These are phyloP conservation scores for Cryptosporidium sp. DNA, from an alignment of 169 alveolate genomes.

Conservation along the genomic window DNA sequence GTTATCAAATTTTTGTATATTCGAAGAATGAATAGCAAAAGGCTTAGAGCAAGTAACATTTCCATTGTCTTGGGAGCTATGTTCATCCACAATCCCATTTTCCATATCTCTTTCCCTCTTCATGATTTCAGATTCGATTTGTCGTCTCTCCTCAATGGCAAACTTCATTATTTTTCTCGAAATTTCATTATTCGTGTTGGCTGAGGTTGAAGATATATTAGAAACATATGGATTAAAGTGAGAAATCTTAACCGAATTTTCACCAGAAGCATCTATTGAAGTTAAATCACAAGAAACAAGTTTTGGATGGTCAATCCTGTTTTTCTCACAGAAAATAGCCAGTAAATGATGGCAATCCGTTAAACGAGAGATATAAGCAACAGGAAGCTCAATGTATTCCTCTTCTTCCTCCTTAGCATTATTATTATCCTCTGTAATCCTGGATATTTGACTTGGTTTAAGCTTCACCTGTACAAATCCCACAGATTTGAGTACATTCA, in stretches of 20 bases:
- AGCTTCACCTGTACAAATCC: slow-evolving; percentile 21
- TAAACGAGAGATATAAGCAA: slow-evolving; percentile 58
- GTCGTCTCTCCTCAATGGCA: slow-evolving; percentile 51
- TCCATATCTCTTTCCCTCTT: slow-evolving; percentile 50
- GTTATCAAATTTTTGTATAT: slow-evolving; percentile 16
- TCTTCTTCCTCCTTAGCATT: not conserved
- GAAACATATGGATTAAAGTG: slow-evolving; percentile 66
- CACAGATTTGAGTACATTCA: slow-evolving; percentile 56
- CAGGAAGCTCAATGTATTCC: slow-evolving; percentile 45
- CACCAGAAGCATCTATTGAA: not conserved
- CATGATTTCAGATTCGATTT: slow-evolving; percentile 26
- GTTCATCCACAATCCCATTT: not conserved
- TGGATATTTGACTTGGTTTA: not conserved
- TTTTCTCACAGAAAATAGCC: slow-evolving; percentile 28
- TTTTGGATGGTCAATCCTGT: slow-evolving; percentile 23
- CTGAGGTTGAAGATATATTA: slow-evolving; percentile 31
- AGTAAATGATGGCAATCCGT: slow-evolving; percentile 63
- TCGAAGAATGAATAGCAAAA: slow-evolving; percentile 50
- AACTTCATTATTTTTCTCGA: slow-evolving; percentile 2
- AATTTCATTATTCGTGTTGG: not conserved
- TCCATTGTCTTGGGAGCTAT: not conserved
- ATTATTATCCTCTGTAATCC: not conserved
- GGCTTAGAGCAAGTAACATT: slow-evolving; percentile 13
- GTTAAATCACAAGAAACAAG: slow-evolving; percentile 16
- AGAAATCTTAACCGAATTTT: slow-evolving; percentile 13